phyloP scores from a whole-genome alignment of 257 asterid species.

The Cynanchum wilfordii region DNA sequence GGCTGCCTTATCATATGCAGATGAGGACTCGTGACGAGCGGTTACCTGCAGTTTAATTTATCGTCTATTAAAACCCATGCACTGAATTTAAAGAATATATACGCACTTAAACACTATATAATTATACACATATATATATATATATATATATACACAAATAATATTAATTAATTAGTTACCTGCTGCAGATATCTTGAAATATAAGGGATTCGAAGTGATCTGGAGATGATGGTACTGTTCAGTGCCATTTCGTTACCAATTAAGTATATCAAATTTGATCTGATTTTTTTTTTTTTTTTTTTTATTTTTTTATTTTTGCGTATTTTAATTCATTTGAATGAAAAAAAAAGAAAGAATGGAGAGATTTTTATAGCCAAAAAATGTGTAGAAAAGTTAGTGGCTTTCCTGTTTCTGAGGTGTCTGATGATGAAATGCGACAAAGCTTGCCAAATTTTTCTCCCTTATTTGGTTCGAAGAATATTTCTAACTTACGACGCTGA shows the following conservation, averaged over 20 bases:
- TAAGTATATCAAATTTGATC: too few species aligned
- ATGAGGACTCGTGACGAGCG: conserved; percentile 27
- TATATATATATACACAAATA: too few species aligned
- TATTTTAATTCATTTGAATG: not conserved
- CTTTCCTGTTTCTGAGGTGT: conserved; percentile 16
- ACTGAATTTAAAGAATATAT: too few species aligned
- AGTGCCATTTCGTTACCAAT: conserved; percentile 43
- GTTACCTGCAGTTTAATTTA: conserved; percentile 14
- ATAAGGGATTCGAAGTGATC: conserved; percentile 21
- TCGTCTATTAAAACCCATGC: too few species aligned
- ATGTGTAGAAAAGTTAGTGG: not conserved
- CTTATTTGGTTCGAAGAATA: not conserved
- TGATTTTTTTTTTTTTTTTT: not conserved
- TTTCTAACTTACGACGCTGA: conserved; percentile 15
- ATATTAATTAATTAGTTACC: conserved; percentile 20
- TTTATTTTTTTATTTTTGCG: not conserved
- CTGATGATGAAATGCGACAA: not conserved
- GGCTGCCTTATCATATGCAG: conserved; percentile 35
- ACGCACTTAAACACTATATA: too few species aligned
- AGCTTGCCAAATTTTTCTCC: conserved; percentile 24
- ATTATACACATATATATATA: too few species aligned
- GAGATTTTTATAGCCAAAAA: conserved; percentile 23
- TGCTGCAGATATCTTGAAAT: conserved; percentile 35
- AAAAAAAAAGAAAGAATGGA: too few species aligned
- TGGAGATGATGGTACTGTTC: conserved; percentile 27